These are phyloP conservation scores for Periconia sp. DNA, from an alignment of 2,329 filamentous ascomycete species.

Conservation along the genomic window DNA sequence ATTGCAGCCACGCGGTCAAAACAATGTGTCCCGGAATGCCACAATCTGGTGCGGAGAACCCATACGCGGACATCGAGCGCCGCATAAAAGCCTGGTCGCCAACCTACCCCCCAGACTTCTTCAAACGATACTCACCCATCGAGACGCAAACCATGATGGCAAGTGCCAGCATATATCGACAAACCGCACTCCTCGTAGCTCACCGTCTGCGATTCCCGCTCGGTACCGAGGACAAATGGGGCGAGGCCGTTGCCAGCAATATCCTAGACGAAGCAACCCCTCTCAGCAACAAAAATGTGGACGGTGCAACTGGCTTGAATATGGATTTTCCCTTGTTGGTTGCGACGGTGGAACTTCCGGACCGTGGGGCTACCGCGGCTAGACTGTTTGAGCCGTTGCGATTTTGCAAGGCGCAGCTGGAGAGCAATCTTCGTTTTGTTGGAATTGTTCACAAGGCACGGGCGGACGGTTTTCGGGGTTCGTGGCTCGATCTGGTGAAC, in stretches of 20 bases:
- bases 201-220: background rate
- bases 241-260: background rate
- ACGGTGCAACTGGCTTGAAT: background rate
- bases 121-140: background rate
- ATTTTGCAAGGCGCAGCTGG: background rate
- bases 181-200: background rate
- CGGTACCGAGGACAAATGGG: background rate
- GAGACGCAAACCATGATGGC: background rate
- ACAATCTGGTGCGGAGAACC: background rate
- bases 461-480: background rate
- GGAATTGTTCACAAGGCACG: background rate
- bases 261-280: background rate
- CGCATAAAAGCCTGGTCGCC: background rate
- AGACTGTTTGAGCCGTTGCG: background rate
- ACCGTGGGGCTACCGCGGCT: too few species aligned
- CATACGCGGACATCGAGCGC: background rate
- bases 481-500: background rate
- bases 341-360: background rate
- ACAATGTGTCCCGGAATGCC: background rate
- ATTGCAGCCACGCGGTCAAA: background rate
- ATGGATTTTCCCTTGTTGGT: background rate
- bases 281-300: background rate
- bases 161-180: background rate
- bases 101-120: background rate
- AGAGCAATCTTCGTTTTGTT: background rate